phyloP scores from a whole-genome alignment of 2,329 filamentous ascomycete genomes.

The Paecilomyces fulvus region DNA sequence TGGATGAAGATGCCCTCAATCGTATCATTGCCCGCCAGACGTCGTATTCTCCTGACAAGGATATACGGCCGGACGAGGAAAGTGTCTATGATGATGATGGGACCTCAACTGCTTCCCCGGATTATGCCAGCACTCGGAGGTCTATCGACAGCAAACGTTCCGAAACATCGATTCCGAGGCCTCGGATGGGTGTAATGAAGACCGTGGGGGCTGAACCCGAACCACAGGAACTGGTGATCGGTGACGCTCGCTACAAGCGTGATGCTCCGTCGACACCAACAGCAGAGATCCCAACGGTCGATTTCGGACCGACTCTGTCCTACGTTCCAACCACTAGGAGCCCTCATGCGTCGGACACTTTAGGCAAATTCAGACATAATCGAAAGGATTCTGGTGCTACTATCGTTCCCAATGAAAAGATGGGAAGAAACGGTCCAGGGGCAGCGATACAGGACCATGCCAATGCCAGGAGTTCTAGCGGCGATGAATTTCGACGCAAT shows the following conservation, averaged over 20 bases:
- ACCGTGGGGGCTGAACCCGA: constrained; percentile 56
- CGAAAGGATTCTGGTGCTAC: constrained; percentile 24
- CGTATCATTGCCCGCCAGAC: constrained; percentile 31
- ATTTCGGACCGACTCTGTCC: constrained; percentile 79
- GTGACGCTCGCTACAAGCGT: constrained; percentile 38
- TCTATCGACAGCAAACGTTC: constrained; percentile 41
- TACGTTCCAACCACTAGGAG: constrained; percentile 50
- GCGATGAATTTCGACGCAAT: constrained; percentile 52
- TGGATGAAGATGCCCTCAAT: constrained; percentile 44
- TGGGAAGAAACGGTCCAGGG: constrained; percentile 3
- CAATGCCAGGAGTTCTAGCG: constrained; percentile 33
- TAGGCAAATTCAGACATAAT: constrained; percentile 29
- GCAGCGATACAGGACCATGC: constrained; percentile 17
- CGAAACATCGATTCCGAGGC: constrained; percentile 41
- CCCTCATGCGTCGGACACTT: constrained; percentile 48
- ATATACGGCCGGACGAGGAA: constrained; percentile 25
- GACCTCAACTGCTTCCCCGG: constrained; percentile 55
- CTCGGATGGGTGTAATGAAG: constrained; percentile 70
- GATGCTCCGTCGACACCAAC: constrained; percentile 26
- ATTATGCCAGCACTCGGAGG: constrained; percentile 65
- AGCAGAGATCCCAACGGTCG: constrained; percentile 61
- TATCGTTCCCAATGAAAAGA: constrained; percentile 16
- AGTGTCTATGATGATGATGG: constrained; percentile 49
- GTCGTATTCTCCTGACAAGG: constrained; percentile 18
- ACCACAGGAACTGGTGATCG: constrained; percentile 36